Evolutionary conservation across 192 early-diverging fungal species (phyloP).

Genomic region (Backusella tuberculispora): DNA sequence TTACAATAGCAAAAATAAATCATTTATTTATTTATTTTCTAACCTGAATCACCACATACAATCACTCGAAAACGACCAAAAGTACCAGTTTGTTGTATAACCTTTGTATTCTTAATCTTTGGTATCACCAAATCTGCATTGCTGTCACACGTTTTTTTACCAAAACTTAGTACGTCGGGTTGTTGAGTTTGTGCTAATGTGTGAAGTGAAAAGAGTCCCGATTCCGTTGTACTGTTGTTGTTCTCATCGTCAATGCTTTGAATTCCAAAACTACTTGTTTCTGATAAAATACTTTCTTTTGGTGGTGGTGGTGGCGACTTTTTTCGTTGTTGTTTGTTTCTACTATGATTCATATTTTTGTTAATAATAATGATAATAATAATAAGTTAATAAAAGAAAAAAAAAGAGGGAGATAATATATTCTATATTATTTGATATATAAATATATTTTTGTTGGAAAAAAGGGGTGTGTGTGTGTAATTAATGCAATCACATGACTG

Average conservation of each 20-base stretch:
- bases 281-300: neutral
- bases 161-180: constrained; percentile 7
- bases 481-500: constrained; percentile 8
- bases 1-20: neutral
- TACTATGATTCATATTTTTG: neutral
- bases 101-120: constrained; percentile 11
- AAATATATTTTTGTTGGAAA: neutral
- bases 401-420: constrained; percentile 2
- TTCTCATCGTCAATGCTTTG: constrained; percentile 5
- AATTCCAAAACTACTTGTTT: neutral
- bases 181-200: neutral
- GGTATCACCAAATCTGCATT: constrained; percentile 26
- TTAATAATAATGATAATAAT: neutral
- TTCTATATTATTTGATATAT: neutral
- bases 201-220: constrained; percentile 10
- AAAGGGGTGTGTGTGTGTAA: constrained; percentile 10
- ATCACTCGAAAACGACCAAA: constrained; percentile 31
- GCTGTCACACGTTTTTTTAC: constrained; percentile 18
- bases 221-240: neutral
- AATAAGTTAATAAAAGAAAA: neutral
- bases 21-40: neutral
- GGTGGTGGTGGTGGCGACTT: neutral
- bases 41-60: constrained; percentile 43
- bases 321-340: neutral
- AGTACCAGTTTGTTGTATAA: neutral